phyloP scores from a whole-genome alignment of 495 filamentous ascomycete species.

The Xylaria cubensis region DNA sequence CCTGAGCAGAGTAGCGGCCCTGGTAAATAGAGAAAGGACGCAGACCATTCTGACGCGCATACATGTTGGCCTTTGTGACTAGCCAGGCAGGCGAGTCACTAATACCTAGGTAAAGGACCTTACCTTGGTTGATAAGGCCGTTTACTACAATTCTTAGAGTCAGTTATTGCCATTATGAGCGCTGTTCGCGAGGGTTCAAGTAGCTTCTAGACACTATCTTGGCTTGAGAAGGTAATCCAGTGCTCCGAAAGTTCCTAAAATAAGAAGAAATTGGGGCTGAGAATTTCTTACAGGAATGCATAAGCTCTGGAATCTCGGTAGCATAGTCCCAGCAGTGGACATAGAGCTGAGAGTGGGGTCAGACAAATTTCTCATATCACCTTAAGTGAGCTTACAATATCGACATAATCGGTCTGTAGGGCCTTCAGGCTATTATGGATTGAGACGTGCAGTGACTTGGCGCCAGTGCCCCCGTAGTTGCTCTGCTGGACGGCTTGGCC shows the following conservation, averaged over 20 bases:
- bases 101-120: constrained; percentile 68
- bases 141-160: constrained; percentile 43
- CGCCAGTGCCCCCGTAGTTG: constrained; percentile 59
- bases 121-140: constrained; percentile 55
- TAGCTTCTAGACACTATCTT: too few relatives aligned
- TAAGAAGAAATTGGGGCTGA: too few relatives aligned
- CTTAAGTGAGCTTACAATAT: constrained; percentile 43
- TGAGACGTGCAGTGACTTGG: constrained; percentile 56
- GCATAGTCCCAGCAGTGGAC: constrained; percentile 66
- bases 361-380: not conserved
- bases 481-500: constrained; percentile 52
- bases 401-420: constrained; percentile 63
- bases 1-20: constrained; percentile 58
- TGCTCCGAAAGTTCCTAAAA: too few relatives aligned
- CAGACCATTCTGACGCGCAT: constrained; percentile 62
- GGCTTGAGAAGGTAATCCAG: too few relatives aligned
- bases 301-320: constrained; percentile 63
- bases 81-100: constrained; percentile 67
- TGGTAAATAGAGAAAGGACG: constrained; percentile 65
- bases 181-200: too few relatives aligned
- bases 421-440: constrained; percentile 58
- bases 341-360: constrained; percentile 36
- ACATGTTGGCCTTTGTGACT: constrained; percentile 62
- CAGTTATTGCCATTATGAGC: too few relatives aligned
- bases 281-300: constrained; percentile 49